Conservation (phyloP, 768 basidiomycete genomes). For the Auricularia sp. region DNA sequence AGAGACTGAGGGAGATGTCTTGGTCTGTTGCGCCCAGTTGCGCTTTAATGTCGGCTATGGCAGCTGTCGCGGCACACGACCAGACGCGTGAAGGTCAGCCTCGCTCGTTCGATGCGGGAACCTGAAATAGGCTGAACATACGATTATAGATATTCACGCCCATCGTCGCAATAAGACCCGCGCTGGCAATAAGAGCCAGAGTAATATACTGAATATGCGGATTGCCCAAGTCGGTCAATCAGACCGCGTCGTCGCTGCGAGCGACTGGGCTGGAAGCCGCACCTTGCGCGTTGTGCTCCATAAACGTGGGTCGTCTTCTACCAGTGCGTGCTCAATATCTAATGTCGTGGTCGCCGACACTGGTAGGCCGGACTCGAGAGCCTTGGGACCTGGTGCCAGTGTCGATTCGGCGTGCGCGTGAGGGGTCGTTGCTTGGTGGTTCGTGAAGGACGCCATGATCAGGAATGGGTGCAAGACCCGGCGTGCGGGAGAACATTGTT, state of each 20-base stretch:
- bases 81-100: not conserved
- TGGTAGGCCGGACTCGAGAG: too few species aligned
- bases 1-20: slow-evolving; percentile 58
- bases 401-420: too few species aligned
- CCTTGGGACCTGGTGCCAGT: too few species aligned
- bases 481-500: too few species aligned
- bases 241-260: too few species aligned
- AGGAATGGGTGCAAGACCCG: too few species aligned
- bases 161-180: slow-evolving; percentile 49
- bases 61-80: slow-evolving; percentile 31
- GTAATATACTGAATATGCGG: slow-evolving; percentile 29
- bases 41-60: slow-evolving; percentile 46
- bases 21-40: slow-evolving; percentile 49
- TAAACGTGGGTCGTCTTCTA: slow-evolving; percentile 49
- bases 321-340: slow-evolving; percentile 30
- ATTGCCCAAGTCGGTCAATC: too few species aligned
- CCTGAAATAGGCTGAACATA: slow-evolving; percentile 23
- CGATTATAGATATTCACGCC: slow-evolving; percentile 52
- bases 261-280: too few species aligned
- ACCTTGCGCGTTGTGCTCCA: slow-evolving; percentile 41
- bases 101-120: not conserved
- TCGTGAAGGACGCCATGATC: too few species aligned
- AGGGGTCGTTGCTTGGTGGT: too few species aligned
- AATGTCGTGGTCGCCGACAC: slow-evolving; percentile 2
- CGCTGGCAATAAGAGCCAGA: slow-evolving; percentile 38